Evolutionary conservation across 805 yeast species (phyloP).

Genomic region (Starmerella vaccinii): DNA sequence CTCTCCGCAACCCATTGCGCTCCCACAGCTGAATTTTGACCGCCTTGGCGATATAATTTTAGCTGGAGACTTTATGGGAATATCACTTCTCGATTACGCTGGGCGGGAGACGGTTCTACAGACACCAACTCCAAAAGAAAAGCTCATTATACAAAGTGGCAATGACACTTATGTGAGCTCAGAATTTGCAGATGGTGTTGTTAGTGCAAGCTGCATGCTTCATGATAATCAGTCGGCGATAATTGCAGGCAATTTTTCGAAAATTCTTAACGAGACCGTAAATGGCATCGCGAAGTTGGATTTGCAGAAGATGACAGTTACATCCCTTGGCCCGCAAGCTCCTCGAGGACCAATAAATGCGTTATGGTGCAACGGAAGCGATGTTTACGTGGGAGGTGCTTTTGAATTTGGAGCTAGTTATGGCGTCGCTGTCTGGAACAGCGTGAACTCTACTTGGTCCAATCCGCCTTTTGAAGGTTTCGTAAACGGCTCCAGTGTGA

Average conservation of each 20-base stretch:
- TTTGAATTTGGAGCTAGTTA: slow-evolving; percentile 44
- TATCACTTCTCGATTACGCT: slow-evolving; percentile 31
- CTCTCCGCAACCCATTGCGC: slow-evolving; percentile 1
- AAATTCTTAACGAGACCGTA: slow-evolving; percentile 6
- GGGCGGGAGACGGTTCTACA: slow-evolving; percentile 32
- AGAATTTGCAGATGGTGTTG: slow-evolving; percentile 23
- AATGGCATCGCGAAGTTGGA: slow-evolving; percentile 14
- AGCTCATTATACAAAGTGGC: slow-evolving; percentile 16
- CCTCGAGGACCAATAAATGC: slow-evolving; percentile 29
- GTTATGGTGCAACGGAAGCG: slow-evolving; percentile 40
- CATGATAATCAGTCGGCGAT: slow-evolving; percentile 17
- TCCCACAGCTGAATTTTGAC: slow-evolving; percentile 9
- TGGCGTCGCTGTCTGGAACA: slow-evolving; percentile 59
- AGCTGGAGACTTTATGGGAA: slow-evolving; percentile 25
- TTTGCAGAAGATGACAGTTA: not conserved
- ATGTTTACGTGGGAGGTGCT: slow-evolving; percentile 74
- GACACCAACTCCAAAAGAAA: slow-evolving; percentile 15
- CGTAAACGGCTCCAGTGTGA: slow-evolving; percentile 46
- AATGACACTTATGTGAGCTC: slow-evolving; percentile 19
- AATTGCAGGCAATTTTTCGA: slow-evolving; percentile 22
- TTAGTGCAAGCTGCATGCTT: slow-evolving; percentile 18
- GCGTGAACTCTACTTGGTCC: slow-evolving; percentile 34
- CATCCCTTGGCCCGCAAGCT: not conserved
- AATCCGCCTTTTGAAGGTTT: slow-evolving; percentile 70
- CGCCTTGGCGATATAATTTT: slow-evolving; percentile 17